Evolutionary conservation across 2,329 filamentous ascomycete genomes (phyloP).

Genomic region (Thyridium curvatum): DNA sequence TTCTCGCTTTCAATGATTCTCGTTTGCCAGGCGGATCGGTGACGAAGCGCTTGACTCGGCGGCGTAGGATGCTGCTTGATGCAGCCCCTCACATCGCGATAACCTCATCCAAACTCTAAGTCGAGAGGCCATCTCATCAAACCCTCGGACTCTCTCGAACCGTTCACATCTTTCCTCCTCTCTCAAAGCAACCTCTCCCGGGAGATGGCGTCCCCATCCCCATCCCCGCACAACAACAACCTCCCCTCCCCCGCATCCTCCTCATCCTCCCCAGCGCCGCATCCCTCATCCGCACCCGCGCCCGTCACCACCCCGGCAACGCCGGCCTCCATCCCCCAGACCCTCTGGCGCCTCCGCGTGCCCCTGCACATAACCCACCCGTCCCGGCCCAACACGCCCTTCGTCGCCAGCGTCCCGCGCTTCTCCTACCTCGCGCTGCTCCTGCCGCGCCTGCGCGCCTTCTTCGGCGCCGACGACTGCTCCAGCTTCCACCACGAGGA

Average conservation of each 20-base stretch:
- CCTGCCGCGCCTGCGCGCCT: slow-evolving; percentile 46
- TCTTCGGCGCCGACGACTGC: slow-evolving; percentile 40
- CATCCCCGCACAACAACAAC: neutral
- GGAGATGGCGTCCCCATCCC: too few relatives aligned
- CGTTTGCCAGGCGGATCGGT: too few relatives aligned
- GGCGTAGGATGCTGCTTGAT: too few relatives aligned
- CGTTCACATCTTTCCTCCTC: too few relatives aligned
- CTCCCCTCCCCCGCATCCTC: slow-evolving; percentile 1
- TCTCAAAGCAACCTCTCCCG: too few relatives aligned
- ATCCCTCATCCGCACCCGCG: neutral
- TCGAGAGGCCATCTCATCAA: too few relatives aligned
- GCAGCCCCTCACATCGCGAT: too few relatives aligned
- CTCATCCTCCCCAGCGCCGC: neutral
- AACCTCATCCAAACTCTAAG: too few relatives aligned
- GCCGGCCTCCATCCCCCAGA: slow-evolving; percentile 28
- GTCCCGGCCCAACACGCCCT: slow-evolving; percentile 37
- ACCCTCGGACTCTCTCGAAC: too few relatives aligned
- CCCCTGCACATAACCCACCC: slow-evolving; percentile 50
- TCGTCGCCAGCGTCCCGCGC: slow-evolving; percentile 48
- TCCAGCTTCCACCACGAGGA: slow-evolving; percentile 54
- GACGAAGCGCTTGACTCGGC: too few relatives aligned
- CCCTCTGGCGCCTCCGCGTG: slow-evolving; percentile 48
- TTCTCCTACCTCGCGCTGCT: slow-evolving; percentile 55
- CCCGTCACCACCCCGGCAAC: slow-evolving; percentile 2
- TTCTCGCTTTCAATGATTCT: too few relatives aligned